Percentiles rank a stretch among this genome's conserved stretches.
Conservation (phyloP, 495 filamentous ascomycete genomes). For the Saxophila tyrrhenica region DNA sequence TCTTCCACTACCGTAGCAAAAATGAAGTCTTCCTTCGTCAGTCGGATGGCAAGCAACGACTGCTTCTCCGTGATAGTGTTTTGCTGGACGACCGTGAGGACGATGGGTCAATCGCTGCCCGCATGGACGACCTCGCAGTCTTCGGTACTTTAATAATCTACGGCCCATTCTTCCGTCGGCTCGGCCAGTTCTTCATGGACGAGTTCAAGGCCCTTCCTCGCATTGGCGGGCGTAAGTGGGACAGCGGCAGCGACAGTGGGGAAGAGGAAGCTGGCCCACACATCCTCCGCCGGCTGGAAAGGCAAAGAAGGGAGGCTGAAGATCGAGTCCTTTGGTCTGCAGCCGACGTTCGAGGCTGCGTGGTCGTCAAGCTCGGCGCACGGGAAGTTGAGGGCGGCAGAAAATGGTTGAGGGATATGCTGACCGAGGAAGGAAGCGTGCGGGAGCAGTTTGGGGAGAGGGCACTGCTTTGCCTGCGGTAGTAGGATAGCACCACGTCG, state of each 20-base stretch:
- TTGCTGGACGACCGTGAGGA: constrained; percentile 48
- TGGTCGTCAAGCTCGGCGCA: constrained; percentile 77
- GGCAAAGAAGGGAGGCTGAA: constrained; percentile 41
- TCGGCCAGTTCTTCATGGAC: constrained; percentile 59
- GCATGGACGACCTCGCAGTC: constrained; percentile 56
- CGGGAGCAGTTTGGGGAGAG: constrained; percentile 51
- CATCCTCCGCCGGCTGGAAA: constrained; percentile 30
- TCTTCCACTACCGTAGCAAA: constrained; percentile 59
- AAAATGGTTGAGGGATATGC: constrained; percentile 46
- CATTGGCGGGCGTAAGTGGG: constrained; percentile 67
- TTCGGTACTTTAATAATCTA: constrained; percentile 75
- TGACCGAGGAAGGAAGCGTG: constrained; percentile 48
- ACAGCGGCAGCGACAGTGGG: constrained; percentile 15
- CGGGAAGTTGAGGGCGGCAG: constrained; percentile 50
- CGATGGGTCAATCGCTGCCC: constrained; percentile 33
- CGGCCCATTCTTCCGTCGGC: constrained; percentile 53
- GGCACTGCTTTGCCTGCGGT: constrained; percentile 45
- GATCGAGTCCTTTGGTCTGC: constrained; percentile 65
- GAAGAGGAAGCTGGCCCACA: constrained; percentile 27
- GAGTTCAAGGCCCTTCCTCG: constrained; percentile 68
- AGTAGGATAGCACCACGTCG: too few species aligned
- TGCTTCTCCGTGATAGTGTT: constrained; percentile 73
- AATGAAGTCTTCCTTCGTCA: constrained; percentile 68
- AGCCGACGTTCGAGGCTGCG: constrained; percentile 67
- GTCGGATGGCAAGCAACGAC: constrained; percentile 36